A percentile compares a stretch with the other conserved stretches of the same genome.
These are phyloP conservation scores for Hypericum androsaemum DNA, from an alignment of 345 rosid species.

Conservation along the genomic window DNA sequence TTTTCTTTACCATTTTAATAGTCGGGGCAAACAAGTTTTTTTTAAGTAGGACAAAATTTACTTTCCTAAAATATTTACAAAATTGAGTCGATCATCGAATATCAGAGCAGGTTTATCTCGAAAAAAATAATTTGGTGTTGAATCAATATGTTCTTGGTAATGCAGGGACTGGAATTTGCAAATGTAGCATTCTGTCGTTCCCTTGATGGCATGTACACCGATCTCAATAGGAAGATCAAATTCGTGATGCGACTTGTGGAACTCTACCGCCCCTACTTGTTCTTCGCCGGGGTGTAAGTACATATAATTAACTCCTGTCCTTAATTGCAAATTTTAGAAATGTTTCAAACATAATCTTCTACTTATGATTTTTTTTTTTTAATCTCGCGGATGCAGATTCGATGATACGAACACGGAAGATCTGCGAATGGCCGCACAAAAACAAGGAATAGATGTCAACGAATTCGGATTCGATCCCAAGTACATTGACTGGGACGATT, in stretches of 20 bases:
- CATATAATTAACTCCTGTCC: neutral
- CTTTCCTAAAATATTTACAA: no score
- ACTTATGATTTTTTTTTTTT: neutral
- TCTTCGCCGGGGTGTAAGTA: slow-evolving; percentile 68
- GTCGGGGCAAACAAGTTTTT: no score
- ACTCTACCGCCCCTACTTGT: slow-evolving; percentile 70
- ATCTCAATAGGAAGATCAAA: slow-evolving; percentile 44
- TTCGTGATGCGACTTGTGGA: slow-evolving; percentile 55
- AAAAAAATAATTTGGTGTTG: no score
- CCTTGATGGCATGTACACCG: slow-evolving; percentile 29
- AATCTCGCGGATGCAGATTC: slow-evolving; percentile 29
- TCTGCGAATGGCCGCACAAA: slow-evolving; percentile 26
- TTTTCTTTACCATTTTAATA: no score
- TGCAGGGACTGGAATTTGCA: slow-evolving; percentile 38
- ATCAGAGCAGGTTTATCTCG: no score
- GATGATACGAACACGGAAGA: slow-evolving; percentile 52
- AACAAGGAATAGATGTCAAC: slow-evolving; percentile 20
- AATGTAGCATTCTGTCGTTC: slow-evolving; percentile 35
- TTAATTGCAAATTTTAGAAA: neutral
- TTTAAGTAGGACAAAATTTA: no score
- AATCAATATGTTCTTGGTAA: neutral
- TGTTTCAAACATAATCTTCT: neutral
- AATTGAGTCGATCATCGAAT: no score
- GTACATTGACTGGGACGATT: slow-evolving; percentile 52
- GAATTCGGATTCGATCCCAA: slow-evolving; percentile 49